Conservation (phyloP, 2,329 filamentous ascomycete species). For the Colletotrichum lindemuthianum region DNA sequence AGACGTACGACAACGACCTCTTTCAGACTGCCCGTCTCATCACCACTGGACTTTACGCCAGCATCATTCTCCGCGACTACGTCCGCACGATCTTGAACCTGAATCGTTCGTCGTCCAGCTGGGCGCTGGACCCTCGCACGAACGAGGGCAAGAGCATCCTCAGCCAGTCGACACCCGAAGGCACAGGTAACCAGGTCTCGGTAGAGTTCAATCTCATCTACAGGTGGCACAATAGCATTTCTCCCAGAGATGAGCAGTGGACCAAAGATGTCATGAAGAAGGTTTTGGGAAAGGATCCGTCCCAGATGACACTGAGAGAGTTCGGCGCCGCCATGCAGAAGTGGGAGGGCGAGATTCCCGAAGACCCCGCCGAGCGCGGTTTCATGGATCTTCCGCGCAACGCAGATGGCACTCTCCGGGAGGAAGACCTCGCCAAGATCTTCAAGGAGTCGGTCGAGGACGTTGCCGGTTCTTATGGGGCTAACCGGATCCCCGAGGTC, state of each 20-base stretch:
- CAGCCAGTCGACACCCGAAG: slow-evolving; percentile 44
- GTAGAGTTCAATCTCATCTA: slow-evolving; percentile 50
- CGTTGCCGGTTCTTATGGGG: slow-evolving; percentile 56
- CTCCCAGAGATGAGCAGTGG: slow-evolving; percentile 45
- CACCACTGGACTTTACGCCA: slow-evolving; percentile 66
- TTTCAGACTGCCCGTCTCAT: slow-evolving; percentile 54
- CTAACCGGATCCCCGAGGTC: slow-evolving; percentile 65
- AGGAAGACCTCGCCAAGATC: slow-evolving; percentile 66
- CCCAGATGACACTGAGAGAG: slow-evolving; percentile 10
- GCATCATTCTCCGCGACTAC: slow-evolving; percentile 55
- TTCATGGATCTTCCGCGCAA: slow-evolving; percentile 62
- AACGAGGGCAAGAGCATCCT: slow-evolving; percentile 40
- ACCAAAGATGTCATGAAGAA: slow-evolving; percentile 40
- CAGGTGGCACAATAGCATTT: slow-evolving; percentile 46
- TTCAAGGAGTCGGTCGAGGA: slow-evolving; percentile 65
- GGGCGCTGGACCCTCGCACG: slow-evolving; percentile 60
- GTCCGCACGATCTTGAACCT: slow-evolving; percentile 53
- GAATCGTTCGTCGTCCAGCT: slow-evolving; percentile 53
- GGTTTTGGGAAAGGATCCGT: slow-evolving; percentile 29
- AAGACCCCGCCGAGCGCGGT: slow-evolving; percentile 62
- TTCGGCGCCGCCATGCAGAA: slow-evolving; percentile 36
- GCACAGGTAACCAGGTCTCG: slow-evolving; percentile 47
- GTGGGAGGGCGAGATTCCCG: slow-evolving; percentile 52
- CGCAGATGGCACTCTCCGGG: slow-evolving; percentile 59
- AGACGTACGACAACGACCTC: slow-evolving; percentile 50